Percentiles rank a stretch among this genome's conserved stretches.
These are phyloP conservation scores for Kodamaea hsintzibuensis DNA, from an alignment of 805 yeast species.

Conservation along the genomic window DNA sequence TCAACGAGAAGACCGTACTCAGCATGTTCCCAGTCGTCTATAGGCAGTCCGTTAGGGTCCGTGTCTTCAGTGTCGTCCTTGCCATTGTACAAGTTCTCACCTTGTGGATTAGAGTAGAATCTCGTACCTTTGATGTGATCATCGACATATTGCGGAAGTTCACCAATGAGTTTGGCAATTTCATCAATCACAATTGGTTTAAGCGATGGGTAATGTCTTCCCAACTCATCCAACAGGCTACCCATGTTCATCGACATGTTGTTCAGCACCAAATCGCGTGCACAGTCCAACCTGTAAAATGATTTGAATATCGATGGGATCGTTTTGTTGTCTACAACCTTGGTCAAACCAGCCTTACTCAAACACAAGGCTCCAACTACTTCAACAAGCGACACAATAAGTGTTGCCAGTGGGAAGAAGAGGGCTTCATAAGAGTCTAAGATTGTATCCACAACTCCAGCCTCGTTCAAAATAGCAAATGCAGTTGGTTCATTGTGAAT, in stretches of 20 bases:
- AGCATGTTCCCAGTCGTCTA: slow-evolving; percentile 55
- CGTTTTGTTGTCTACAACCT: slow-evolving; percentile 46
- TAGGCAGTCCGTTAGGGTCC: slow-evolving; percentile 33
- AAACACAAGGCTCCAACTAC: slow-evolving; percentile 81
- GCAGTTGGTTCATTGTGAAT: slow-evolving; percentile 93
- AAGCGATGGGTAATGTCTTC: slow-evolving; percentile 78
- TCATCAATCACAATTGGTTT: slow-evolving; percentile 58
- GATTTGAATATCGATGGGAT: slow-evolving; percentile 47
- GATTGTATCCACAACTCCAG: slow-evolving; percentile 66
- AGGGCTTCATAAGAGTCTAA: slow-evolving; percentile 56
- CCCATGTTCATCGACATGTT: slow-evolving; percentile 63
- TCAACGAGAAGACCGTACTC: slow-evolving; percentile 50
- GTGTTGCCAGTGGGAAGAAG: slow-evolving; percentile 57
- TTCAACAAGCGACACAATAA: slow-evolving; percentile 66
- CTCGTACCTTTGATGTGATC: slow-evolving; percentile 34
- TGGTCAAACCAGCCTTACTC: slow-evolving; percentile 67
- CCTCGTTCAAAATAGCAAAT: slow-evolving; percentile 74
- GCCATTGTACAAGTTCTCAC: slow-evolving; percentile 4
- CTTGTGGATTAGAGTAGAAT: slow-evolving; percentile 42
- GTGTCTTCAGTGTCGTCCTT: slow-evolving; percentile 28
- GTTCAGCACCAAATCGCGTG: slow-evolving; percentile 50
- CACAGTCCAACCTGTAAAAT: slow-evolving; percentile 49
- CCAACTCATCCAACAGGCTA: slow-evolving; percentile 70
- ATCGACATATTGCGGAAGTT: slow-evolving; percentile 41
- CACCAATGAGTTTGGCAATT: slow-evolving; percentile 44